These are phyloP conservation scores for Zygoascus hellenicus DNA, from an alignment of 1,139 yeast species.

Conservation along the genomic window DNA sequence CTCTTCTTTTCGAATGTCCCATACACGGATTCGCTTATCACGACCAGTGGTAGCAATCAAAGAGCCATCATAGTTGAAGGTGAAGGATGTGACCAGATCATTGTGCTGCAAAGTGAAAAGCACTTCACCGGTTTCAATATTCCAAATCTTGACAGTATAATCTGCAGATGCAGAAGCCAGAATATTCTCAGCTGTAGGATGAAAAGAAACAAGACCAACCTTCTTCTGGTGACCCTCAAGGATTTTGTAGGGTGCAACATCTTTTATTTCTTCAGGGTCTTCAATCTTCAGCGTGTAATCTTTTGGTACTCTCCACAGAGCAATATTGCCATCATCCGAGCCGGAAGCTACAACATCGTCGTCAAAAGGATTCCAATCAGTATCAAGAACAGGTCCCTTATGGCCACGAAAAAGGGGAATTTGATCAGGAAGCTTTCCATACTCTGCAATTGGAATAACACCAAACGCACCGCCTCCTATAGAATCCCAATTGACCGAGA, in stretches of 20 bases:
- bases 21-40: constrained; percentile 81
- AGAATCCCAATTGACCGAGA: constrained; percentile 88
- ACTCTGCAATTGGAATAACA: constrained; percentile 75
- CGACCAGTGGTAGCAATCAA: constrained; percentile 85
- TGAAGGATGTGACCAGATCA: constrained; percentile 84
- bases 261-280: constrained; percentile 45
- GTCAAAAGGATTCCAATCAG: constrained; percentile 90
- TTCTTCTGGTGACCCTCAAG: constrained; percentile 85
- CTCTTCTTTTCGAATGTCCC: constrained; percentile 79
- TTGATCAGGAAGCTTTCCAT: constrained; percentile 91
- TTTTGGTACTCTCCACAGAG: constrained; percentile 81
- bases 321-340: constrained; percentile 87
- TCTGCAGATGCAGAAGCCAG: constrained; percentile 89
- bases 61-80: constrained; percentile 85
- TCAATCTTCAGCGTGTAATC: constrained; percentile 69
- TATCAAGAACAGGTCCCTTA: constrained; percentile 89
- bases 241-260: constrained; percentile 61
- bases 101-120: constrained; percentile 73
- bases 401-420: constrained; percentile 94
- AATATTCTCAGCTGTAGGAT: constrained; percentile 81
- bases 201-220: constrained; percentile 88
- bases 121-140: constrained; percentile 67
- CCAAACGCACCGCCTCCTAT: constrained; percentile 98
- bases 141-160: constrained; percentile 87
- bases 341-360: constrained; percentile 70